These are phyloP conservation scores for Ilyonectria destructans DNA, from an alignment of 2,329 filamentous ascomycete species.

Conservation along the genomic window DNA sequence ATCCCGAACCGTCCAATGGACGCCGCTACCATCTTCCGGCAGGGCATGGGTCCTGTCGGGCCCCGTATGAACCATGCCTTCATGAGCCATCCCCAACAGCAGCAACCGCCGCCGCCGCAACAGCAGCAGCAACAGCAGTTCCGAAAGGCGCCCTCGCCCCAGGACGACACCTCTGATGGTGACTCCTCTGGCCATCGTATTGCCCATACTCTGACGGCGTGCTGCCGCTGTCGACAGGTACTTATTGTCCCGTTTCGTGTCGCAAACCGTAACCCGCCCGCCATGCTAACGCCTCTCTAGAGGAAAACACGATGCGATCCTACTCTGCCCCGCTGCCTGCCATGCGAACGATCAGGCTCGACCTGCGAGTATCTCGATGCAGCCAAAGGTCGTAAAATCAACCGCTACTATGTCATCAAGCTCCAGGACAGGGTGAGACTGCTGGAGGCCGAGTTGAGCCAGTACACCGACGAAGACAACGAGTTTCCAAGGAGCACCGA, in stretches of 20 bases:
- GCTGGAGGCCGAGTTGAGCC: conserved; percentile 85
- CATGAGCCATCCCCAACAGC: conserved; percentile 47
- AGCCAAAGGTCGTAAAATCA: conserved; percentile 87
- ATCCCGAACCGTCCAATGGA: conserved; percentile 64
- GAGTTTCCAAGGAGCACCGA: conserved; percentile 81
- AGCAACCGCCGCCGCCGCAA: conserved; percentile 42
- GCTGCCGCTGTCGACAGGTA: conserved; percentile 85
- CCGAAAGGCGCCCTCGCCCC: conserved; percentile 49
- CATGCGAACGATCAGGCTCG: conserved; percentile 92
- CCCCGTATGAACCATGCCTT: conserved; percentile 56
- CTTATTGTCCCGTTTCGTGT: conserved; percentile 47
- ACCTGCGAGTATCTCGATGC: conserved; percentile 97
- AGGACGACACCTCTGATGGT: conserved; percentile 63
- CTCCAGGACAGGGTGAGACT: conserved; percentile 89
- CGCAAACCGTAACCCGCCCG: conserved; percentile 19
- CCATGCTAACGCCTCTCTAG: conserved; percentile 61
- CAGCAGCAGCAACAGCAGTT: conserved; percentile 50
- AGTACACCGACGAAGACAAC: conserved; percentile 84
- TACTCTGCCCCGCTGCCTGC: conserved; percentile 89
- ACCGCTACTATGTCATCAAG: conserved; percentile 92
- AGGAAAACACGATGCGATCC: conserved; percentile 98
- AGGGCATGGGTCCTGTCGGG: conserved; percentile 66
- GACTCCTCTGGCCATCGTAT: conserved; percentile 74
- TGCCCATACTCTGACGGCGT: conserved; percentile 85
- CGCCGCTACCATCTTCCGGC: conserved; percentile 72